Base-by-base conservation (phyloP, 169 alveolate genomes). In the Plasmodium ovale region DNA sequence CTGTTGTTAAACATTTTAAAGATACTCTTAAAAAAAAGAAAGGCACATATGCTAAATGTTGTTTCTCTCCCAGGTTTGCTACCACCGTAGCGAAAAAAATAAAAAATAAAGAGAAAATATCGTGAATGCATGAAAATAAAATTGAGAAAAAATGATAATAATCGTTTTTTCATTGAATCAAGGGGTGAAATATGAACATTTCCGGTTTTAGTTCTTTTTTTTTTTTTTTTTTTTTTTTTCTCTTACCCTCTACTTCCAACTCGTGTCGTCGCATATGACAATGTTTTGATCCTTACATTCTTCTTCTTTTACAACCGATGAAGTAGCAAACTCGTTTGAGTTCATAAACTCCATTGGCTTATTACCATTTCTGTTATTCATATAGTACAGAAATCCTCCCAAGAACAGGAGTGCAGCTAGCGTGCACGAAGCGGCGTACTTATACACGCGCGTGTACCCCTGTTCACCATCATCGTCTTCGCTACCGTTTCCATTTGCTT, bases 221-320 rank as follows among this genome's bases (percentile, higher is more conserved):
- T 19, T 21, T 39, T 4, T n/a, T 42, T 19, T 19, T n/a, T n/a
- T n/a, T n/a, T n/a, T n/a, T n/a, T n/a, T n/a, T n/a, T n/a, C n/a
- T n/a, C n/a, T n/a, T n/a, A n/a, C 6, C 12, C n/a, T 39, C 54
- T 49, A 77, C n/a, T 77, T 19, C 88, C 88, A 77, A n/a, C 16
- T 6, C 14, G 16, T n/a, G 1, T 54, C 67, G 12, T 77, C 25
- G 16, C 3, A 19, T 62, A 42, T n/a, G 16, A 16, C 58, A 42
- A 77, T 25, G 19, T 39, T 47, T 31, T 77, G 88, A 1, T 77
- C 88, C 53, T 68, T n/a, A 47, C 27, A 39, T 14, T 33, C 2
- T 53, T 5, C 31, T 25, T 60, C 51, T 58, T 77, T 77, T 39
- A 0, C 16, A 29, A 0, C 9, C 0, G 54, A n/a, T n/a, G 19